Evolutionary conservation across 257 asterid species (phyloP).

Genomic region (Salvia rosmarinus): DNA sequence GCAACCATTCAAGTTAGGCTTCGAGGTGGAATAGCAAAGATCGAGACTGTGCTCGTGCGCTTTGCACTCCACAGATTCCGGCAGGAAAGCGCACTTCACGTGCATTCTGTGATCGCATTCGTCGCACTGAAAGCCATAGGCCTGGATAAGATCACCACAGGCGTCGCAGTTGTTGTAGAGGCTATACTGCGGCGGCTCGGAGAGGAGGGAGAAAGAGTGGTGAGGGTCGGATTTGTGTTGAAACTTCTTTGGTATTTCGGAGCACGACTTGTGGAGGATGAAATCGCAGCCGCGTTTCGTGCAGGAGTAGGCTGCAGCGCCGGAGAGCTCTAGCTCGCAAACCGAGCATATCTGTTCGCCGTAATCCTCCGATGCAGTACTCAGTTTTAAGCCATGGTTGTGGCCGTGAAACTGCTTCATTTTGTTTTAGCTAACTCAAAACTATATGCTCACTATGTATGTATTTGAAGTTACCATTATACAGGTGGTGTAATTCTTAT

Average conservation of each 20-base stretch:
- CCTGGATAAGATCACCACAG: slow-evolving; percentile 37
- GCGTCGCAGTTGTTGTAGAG: slow-evolving; percentile 41
- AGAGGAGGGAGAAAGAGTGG: slow-evolving; percentile 37
- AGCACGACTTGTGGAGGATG: slow-evolving; percentile 48
- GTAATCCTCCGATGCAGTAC: not conserved
- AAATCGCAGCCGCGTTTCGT: slow-evolving; percentile 45
- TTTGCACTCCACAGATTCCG: slow-evolving; percentile 42
- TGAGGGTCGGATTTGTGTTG: slow-evolving; percentile 43
- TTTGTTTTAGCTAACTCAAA: not conserved
- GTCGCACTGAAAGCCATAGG: slow-evolving; percentile 42
- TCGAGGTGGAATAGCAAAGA: slow-evolving; percentile 23
- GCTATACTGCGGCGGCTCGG: slow-evolving; percentile 36
- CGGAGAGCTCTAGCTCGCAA: slow-evolving; percentile 38
- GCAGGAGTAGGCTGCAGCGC: slow-evolving; percentile 40
- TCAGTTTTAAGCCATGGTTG: not conserved
- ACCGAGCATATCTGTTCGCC: slow-evolving; percentile 6
- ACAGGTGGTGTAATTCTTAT: not conserved
- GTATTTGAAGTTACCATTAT: not conserved
- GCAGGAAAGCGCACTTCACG: slow-evolving; percentile 48
- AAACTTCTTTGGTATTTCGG: slow-evolving; percentile 38
- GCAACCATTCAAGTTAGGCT: not conserved
- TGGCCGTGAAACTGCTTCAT: slow-evolving; percentile 21
- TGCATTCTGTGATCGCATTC: slow-evolving; percentile 45
- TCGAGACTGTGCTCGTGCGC: slow-evolving; percentile 47
- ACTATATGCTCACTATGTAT: no score